Conservation (phyloP, 805 yeast genomes). For the Ogataea populi-albae region DNA sequence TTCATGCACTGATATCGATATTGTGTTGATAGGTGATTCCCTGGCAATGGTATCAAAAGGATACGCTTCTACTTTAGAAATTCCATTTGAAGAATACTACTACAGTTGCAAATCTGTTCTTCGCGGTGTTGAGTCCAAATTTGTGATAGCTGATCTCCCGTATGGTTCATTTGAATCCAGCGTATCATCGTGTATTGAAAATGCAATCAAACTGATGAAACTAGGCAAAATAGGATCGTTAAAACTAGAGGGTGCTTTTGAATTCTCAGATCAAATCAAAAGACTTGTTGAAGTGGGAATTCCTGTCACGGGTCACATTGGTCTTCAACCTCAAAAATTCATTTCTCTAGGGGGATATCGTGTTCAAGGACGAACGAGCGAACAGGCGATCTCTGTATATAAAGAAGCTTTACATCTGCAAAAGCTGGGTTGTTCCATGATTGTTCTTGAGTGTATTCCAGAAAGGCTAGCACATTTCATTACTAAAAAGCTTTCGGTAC, state of each 20-base stretch:
- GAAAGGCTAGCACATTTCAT: constrained; percentile 61
- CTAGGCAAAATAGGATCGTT: constrained; percentile 64
- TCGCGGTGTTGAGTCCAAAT: constrained; percentile 63
- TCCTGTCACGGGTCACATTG: constrained; percentile 89
- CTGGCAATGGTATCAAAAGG: constrained; percentile 91
- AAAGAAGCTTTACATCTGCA: constrained; percentile 70
- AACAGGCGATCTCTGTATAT: constrained; percentile 53
- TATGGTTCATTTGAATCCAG: constrained; percentile 80
- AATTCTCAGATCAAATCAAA: constrained; percentile 51
- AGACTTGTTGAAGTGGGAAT: constrained; percentile 67
- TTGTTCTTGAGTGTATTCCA: constrained; percentile 87
- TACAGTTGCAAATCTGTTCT: constrained; percentile 74
- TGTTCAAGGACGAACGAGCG: constrained; percentile 69
- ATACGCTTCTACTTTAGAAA: constrained; percentile 67
- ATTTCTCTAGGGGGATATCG: constrained; percentile 81
- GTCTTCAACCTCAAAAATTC: constrained; percentile 86
- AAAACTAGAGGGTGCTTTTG: constrained; percentile 80
- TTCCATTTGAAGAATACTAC: constrained; percentile 75
- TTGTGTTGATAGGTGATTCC: constrained; percentile 85
- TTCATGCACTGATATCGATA: constrained; percentile 62
- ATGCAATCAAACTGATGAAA: constrained; percentile 55
- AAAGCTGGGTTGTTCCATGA: constrained; percentile 69
- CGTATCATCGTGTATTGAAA: constrained; percentile 56
- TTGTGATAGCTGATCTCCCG: constrained; percentile 82
- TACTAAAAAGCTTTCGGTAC: constrained; percentile 58